phyloP scores from a whole-genome alignment of 352 stramenopile genomes.

The Phytophthora citricola region DNA sequence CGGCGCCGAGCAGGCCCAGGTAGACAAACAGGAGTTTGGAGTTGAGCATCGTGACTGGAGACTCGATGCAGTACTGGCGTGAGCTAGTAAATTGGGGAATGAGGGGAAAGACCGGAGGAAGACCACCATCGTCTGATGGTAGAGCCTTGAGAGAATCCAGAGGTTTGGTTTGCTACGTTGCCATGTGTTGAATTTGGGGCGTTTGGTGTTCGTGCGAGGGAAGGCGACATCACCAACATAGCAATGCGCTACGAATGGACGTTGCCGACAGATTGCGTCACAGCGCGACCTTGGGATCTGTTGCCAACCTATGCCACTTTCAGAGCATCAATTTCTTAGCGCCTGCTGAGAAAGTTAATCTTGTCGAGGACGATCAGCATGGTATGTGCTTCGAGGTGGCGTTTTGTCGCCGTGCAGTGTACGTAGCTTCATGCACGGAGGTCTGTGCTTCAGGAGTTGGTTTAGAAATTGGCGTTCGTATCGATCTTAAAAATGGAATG shows the following conservation, averaged over 20 bases:
- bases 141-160: neutral
- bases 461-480: neutral
- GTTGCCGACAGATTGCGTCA: neutral
- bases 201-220: neutral
- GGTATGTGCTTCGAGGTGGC: no score
- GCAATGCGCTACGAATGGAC: neutral
- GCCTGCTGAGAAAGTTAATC: no score
- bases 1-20: neutral
- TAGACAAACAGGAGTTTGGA: constrained; percentile 6
- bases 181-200: neutral
- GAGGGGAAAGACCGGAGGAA: neutral
- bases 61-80: neutral
- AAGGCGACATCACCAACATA: neutral
- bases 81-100: constrained; percentile 1
- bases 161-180: neutral
- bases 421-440: no score
- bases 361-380: no score
- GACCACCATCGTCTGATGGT: neutral
- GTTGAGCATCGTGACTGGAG: constrained; percentile 2
- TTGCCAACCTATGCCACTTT: neutral
- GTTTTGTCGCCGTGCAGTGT: no score
- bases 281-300: neutral
- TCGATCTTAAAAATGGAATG: neutral
- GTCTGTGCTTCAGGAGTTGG: no score
- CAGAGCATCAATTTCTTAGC: no score